Evolutionary conservation across 1,284 basidiomycete species (phyloP).

Genomic region (Athelia sp.): DNA sequence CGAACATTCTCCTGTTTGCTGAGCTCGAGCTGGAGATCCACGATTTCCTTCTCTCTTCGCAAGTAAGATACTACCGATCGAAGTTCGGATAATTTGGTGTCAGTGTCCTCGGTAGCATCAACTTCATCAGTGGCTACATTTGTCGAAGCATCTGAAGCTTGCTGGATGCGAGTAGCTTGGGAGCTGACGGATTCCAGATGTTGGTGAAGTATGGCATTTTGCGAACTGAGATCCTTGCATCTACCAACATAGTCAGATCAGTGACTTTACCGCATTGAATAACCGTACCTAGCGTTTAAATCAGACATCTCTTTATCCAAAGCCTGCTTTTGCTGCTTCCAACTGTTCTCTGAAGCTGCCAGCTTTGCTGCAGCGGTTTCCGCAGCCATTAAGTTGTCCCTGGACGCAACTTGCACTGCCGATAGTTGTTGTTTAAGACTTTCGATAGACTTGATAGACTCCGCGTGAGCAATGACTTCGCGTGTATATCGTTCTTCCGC

Average conservation of each 20-base stretch:
- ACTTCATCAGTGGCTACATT: conserved; percentile 33
- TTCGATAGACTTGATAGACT: conserved; percentile 71
- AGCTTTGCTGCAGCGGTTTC: conserved; percentile 77
- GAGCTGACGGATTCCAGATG: conserved; percentile 84
- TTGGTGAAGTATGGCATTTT: conserved; percentile 77
- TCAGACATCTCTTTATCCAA: conserved; percentile 76
- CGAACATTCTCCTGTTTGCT: conserved; percentile 81
- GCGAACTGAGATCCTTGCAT: conserved; percentile 69
- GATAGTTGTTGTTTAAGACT: conserved; percentile 60
- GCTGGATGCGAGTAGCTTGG: conserved; percentile 74
- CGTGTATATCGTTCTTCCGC: conserved; percentile 79
- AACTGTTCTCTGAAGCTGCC: conserved; percentile 66
- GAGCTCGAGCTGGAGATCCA: conserved; percentile 82
- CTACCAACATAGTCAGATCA: conserved; percentile 30
- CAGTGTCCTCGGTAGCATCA: conserved; percentile 43
- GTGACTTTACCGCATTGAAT: background rate
- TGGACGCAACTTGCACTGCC: conserved; percentile 41
- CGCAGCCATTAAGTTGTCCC: conserved; percentile 53
- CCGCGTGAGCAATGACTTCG: conserved; percentile 80
- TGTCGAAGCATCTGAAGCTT: conserved; percentile 53
- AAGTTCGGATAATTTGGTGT: conserved; percentile 65
- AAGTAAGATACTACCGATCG: conserved; percentile 80
- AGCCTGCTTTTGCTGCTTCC: conserved; percentile 72
- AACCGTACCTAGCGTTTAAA: conserved; percentile 57
- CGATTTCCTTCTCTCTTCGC: conserved; percentile 87